Base-by-base conservation (phyloP, 805 yeast genomes). In the Schwanniomyces vanrijiae region DNA sequence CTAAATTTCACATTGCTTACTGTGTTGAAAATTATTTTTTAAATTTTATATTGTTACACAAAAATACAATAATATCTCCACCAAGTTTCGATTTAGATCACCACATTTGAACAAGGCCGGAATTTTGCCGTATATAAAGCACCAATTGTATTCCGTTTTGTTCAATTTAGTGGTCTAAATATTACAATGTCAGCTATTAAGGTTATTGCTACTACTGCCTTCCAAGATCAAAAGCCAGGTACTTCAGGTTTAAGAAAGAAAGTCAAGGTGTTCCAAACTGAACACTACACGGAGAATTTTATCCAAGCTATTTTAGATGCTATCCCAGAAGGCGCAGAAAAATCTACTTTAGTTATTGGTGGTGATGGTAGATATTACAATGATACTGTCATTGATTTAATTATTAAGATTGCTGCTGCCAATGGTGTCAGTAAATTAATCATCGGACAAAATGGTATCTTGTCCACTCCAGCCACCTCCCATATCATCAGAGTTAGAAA, bases 321-420 rank as follows among this genome's bases (percentile, higher is more conserved):
- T 31, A 91, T 92, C 56, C 98, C 98, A 18, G 96, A 92, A 66
- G 97, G 97, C 24, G 71, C 84, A 6, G 46, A 79, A 46, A 86
- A 73, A 48, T 76, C 97, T 3, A 82, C 86, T 3, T 73, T 92
- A 50, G 97, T 91, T 1, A 84, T 92, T 54, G 99, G 99, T 49
- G 99, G 99, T 49, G 99, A 92, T 65, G 98, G 98, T 40, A 84
- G 99, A 58, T 92, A 76, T 76, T 94, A 90, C 75, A 91, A 91
- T 64, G 86, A 81, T 56, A 78, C 75, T 39, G 91, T 90, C 35
- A 81, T 94, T 58, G 88, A 90, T 63, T 71, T 85, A 62, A 92
- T 92, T 59, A 86, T 89, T 29, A 71, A 82, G 55, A 88, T 92
- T 45, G 86, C 88, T 50, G 95, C 96, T 26, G 99, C 92, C 40